A percentile compares a stretch with the other conserved stretches of the same genome.
Evolutionary conservation across 257 asterid species (phyloP).

Genomic region (Pogostemon cablin): DNA sequence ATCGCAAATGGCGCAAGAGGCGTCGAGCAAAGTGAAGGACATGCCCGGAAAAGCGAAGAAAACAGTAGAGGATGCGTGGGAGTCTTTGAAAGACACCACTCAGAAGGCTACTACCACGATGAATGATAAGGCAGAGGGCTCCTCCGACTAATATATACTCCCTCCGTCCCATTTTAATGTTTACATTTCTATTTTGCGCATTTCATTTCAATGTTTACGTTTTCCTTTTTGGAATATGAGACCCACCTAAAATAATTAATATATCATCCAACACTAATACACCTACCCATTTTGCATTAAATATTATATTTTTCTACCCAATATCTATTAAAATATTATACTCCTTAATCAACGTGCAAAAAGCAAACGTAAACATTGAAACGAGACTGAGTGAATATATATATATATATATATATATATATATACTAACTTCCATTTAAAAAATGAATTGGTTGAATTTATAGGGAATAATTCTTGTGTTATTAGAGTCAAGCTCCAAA

Average conservation of each 20-base stretch:
- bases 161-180: background rate
- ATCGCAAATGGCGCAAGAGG: slow-evolving; percentile 55
- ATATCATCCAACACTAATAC: too few relatives aligned
- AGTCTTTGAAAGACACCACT: slow-evolving; percentile 51
- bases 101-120: slow-evolving; percentile 61
- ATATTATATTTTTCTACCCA: too few relatives aligned
- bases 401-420: too few relatives aligned
- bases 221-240: too few relatives aligned
- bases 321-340: background rate
- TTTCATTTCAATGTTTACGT: too few relatives aligned
- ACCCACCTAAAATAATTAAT: too few relatives aligned
- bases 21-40: slow-evolving; percentile 59
- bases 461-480: slow-evolving; percentile 21
- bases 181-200: too few relatives aligned
- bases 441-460: background rate
- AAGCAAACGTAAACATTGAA: too few relatives aligned
- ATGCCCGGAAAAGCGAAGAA: slow-evolving; percentile 56
- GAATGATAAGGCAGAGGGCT: slow-evolving; percentile 52
- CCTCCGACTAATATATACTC: slow-evolving; percentile 43
- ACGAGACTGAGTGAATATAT: too few relatives aligned
- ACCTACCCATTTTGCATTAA: too few relatives aligned
- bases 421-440: background rate
- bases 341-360: too few relatives aligned
- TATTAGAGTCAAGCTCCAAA: background rate
- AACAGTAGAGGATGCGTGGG: slow-evolving; percentile 63